A percentile compares a stretch with the other conserved stretches of the same genome.
phyloP scores from a whole-genome alignment of 768 basidiomycete genomes.

The Pulveroboletus sp. region DNA sequence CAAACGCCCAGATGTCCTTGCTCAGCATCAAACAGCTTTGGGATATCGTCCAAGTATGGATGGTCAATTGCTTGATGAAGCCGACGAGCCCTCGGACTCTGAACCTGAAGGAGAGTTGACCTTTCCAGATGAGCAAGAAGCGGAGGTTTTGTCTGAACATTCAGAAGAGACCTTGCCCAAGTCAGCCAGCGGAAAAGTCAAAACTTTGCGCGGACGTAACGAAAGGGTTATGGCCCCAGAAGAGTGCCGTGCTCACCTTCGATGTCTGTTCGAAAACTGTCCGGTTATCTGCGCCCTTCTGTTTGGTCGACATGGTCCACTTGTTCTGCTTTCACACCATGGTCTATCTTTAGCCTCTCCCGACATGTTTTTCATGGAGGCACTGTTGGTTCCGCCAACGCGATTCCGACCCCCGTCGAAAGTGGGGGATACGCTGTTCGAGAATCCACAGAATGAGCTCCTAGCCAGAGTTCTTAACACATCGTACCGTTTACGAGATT shows the following conservation, averaged over 20 bases:
- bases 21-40: slow-evolving; percentile 32
- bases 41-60: slow-evolving; percentile 26
- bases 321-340: slow-evolving; percentile 54
- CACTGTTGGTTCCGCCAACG: slow-evolving; percentile 86
- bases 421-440: slow-evolving; percentile 89
- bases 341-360: slow-evolving; percentile 69
- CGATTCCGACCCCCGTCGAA: slow-evolving; percentile 93
- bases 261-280: slow-evolving; percentile 83
- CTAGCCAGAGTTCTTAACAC: slow-evolving; percentile 77
- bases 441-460: slow-evolving; percentile 93
- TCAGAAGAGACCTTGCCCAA: slow-evolving; percentile 46
- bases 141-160: slow-evolving; percentile 31
- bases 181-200: slow-evolving; percentile 73
- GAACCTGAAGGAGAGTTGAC: slow-evolving; percentile 46
- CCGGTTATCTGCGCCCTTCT: slow-evolving; percentile 76
- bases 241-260: slow-evolving; percentile 92
- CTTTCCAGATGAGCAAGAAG: slow-evolving; percentile 49
- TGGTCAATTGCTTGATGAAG: slow-evolving; percentile 32
- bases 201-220: slow-evolving; percentile 72
- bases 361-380: slow-evolving; percentile 97
- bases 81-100: slow-evolving; percentile 47
- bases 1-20: slow-evolving; percentile 70
- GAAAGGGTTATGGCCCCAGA: slow-evolving; percentile 89
- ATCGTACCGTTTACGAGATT: slow-evolving; percentile 72
- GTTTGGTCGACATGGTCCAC: slow-evolving; percentile 90